Base-by-base conservation (phyloP, 768 basidiomycete genomes). In the Boletus pseudopeckii region DNA sequence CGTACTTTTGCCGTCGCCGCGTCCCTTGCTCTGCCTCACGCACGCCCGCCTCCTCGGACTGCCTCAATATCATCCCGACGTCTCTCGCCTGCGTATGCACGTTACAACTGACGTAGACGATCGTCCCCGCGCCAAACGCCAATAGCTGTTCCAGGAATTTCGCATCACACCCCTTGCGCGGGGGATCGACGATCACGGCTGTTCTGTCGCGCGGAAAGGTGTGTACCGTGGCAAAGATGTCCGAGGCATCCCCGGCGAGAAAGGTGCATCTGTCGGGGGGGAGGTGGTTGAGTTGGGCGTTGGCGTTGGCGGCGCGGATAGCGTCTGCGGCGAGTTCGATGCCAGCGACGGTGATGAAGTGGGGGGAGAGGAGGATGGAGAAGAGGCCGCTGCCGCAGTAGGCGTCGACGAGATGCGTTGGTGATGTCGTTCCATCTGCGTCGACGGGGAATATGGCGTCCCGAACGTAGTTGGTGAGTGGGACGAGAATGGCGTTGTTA, bases 61-160 rank as follows among this genome's bases (percentile, higher is more conserved):
- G 71, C 20, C 60, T 52, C 41, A 85, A 33, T 34, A 97, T 81
- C 71, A 75, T 80, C 15, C 90, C 93, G 3, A 97, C 77, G 70
- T 97, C 95, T 62, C 94, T 74, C 32, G 90, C 90, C 74, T 92
- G 90, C 8, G 93, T 93, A 63, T 95, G 94, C 44, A 97, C 94
- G 65, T 96, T 97, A 64, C 94, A 97, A 65, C 90, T 92, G 52
- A 98, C 92, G 64, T 97, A 97, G 46, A 94, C 89, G 57, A 95
- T 77, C 28, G 80, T 81, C 51, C 74, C 72, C 13, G 86, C 76
- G 36, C 83, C 72, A 71, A 98, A 90, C 7, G 64, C 68, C 47
- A 95, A 64, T 34, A 97, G 71, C 72, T 98, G 96, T 38, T 78
- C 70, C 38, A 98, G 76, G 58, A 91, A 91, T 22, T 75, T 72